Evolutionary conservation across 768 basidiomycete genomes (phyloP), one percentile per base, ranked within the genome.

Genomic region (Pisolithus orientalis): DNA sequence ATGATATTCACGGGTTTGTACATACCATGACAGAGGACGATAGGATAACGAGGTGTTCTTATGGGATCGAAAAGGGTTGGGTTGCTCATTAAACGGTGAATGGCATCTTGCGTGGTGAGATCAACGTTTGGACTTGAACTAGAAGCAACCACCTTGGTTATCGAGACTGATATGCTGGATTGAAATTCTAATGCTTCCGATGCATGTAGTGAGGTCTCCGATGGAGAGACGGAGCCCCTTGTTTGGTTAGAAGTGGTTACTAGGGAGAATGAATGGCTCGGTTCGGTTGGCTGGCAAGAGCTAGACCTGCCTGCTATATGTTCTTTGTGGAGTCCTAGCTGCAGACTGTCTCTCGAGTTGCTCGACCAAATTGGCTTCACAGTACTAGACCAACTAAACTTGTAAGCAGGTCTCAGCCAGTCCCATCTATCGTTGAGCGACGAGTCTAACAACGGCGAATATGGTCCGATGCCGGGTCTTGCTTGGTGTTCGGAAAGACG

Each of bases 1-100:
- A 42, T 6, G 14, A 16, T 9, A 38, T 44, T n/a, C 24, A 54
- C 0, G 17, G 47, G 39, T 42, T 21, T 46, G 39, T 32, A 48
- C 47, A 44, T 59, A 92, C 94, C 95, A 70, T 99, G 95, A 64
- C 92, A 96, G n/a, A 98, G 77, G 3, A 95, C 92, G 52, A 99
- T 85, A 1, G 93, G 92, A 66, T 90, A 83, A 6, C 95, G 83
- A 2, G 96, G 93, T 5, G 76, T 78, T 57, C 90, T 78, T 4
- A 87, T 58, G 0, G 90, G 91, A 56, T 94, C 81, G 58, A 80
- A 87, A 28, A 98, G 75, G 0, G 82, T 76, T 3, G 94, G 91
- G 59, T 90, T 83, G 44, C 74, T 72, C 60, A 96, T 80, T 4
- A 97, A 71, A 49, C 76, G 76, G 65, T 87, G 87, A 5, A 90